Evolutionary conservation across 2,329 filamentous ascomycete species (phyloP).

Genomic region (Calycina marina): DNA sequence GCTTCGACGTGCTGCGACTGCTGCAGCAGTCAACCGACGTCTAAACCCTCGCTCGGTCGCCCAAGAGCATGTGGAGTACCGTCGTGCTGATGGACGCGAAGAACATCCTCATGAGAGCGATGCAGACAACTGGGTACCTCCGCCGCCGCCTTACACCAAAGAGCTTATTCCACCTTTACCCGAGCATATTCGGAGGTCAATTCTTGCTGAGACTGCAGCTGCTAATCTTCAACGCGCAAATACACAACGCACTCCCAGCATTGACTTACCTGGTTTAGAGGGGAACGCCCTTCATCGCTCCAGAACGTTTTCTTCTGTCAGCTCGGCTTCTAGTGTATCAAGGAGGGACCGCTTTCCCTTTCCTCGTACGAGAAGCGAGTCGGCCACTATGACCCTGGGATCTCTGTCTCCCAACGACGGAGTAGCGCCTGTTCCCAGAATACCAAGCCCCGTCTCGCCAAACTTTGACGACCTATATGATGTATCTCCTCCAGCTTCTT

Average conservation of each 20-base stretch:
- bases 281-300: slow-evolving; percentile 14
- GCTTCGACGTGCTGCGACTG: slow-evolving; percentile 57
- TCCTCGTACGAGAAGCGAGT: slow-evolving; percentile 25
- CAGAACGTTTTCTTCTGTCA: slow-evolving; percentile 13
- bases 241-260: slow-evolving; percentile 12
- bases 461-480: slow-evolving; percentile 22
- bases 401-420: slow-evolving; percentile 16
- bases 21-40: slow-evolving; percentile 59
- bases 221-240: slow-evolving; percentile 16
- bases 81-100: slow-evolving; percentile 52
- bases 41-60: slow-evolving; percentile 44
- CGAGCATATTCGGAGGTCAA: slow-evolving; percentile 22
- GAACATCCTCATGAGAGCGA: slow-evolving; percentile 77
- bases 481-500: slow-evolving; percentile 22
- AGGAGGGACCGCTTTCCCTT: slow-evolving; percentile 17
- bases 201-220: slow-evolving; percentile 19
- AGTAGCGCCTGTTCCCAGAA: slow-evolving; percentile 23
- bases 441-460: slow-evolving; percentile 3
- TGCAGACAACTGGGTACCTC: slow-evolving; percentile 78
- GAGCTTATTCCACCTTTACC: slow-evolving; percentile 30
- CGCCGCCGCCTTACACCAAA: slow-evolving; percentile 65
- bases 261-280: slow-evolving; percentile 15
- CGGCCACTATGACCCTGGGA: slow-evolving; percentile 18
- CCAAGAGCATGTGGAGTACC: slow-evolving; percentile 43
- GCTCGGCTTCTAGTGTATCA: slow-evolving; percentile 12